Conservation (phyloP, 306 rosid genomes). For the Arachis stenosperma region DNA sequence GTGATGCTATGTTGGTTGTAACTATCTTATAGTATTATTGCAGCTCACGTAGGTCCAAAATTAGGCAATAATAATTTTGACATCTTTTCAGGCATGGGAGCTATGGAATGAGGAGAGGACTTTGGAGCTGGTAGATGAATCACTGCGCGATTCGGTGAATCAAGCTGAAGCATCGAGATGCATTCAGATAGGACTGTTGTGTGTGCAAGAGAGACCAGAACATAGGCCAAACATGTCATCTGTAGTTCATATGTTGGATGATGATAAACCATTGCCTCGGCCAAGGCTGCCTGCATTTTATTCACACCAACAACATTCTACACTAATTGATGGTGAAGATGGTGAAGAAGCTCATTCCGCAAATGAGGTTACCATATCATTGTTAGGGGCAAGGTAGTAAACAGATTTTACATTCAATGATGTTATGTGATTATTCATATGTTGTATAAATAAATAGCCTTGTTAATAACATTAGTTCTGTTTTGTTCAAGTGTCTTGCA, state of each 20-base stretch:
- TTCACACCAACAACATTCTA: conserved; percentile 11
- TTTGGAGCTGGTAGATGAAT: conserved; percentile 31
- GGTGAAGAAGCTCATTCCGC: not conserved
- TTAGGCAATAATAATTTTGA: not conserved
- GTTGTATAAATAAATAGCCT: too few species aligned
- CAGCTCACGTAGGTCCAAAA: too few species aligned
- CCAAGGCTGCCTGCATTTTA: conserved; percentile 38
- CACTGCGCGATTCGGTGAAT: not conserved
- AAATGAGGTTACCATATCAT: conserved; percentile 2
- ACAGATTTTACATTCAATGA: not conserved
- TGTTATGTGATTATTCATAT: not conserved
- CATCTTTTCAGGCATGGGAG: conserved; percentile 35
- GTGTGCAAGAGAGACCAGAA: conserved; percentile 40
- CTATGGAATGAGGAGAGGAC: conserved; percentile 38
- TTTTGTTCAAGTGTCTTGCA: too few species aligned
- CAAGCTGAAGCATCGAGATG: conserved; percentile 6
- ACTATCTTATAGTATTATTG: too few species aligned
- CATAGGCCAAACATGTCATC: conserved; percentile 43
- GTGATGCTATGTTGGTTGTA: not conserved
- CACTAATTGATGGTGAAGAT: not conserved
- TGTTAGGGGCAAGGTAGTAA: conserved; percentile 35
- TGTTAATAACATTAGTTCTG: too few species aligned
- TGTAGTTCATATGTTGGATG: conserved; percentile 41
- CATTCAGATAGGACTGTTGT: conserved; percentile 35
- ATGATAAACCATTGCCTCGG: conserved; percentile 27